These are phyloP conservation scores for Teunomyces barrocoloradensis DNA, from an alignment of 805 yeast species.

Conservation along the genomic window DNA sequence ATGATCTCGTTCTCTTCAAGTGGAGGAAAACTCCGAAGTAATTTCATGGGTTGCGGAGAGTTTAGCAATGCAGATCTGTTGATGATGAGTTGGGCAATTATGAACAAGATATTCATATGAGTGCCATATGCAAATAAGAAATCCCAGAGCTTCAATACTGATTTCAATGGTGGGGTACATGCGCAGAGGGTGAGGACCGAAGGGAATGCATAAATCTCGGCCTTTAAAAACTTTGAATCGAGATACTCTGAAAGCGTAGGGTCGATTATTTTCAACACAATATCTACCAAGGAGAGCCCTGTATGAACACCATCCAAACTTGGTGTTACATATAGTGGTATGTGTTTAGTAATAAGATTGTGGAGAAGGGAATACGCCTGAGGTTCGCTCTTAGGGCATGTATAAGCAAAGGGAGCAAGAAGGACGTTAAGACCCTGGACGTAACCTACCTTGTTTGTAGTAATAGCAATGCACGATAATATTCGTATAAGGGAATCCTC, in stretches of 20 bases:
- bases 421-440: constrained; percentile 94
- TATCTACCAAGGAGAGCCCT: constrained; percentile 71
- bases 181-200: constrained; percentile 82
- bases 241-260: constrained; percentile 61
- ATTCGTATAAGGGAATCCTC: constrained; percentile 68
- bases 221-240: constrained; percentile 64
- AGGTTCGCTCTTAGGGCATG: constrained; percentile 71
- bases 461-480: constrained; percentile 68
- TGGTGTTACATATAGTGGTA: constrained; percentile 77
- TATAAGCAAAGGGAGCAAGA: constrained; percentile 77
- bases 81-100: constrained; percentile 77
- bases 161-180: constrained; percentile 79
- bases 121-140: constrained; percentile 87
- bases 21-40: constrained; percentile 69
- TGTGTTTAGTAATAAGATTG: constrained; percentile 55
- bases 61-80: constrained; percentile 62
- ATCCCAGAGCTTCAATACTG: constrained; percentile 83
- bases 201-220: constrained; percentile 85
- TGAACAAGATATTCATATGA: constrained; percentile 79
- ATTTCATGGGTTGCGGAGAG: constrained; percentile 68
- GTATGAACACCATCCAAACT: constrained; percentile 79
- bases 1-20: constrained; percentile 73
- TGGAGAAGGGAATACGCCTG: constrained; percentile 77
- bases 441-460: constrained; percentile 44
- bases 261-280: constrained; percentile 68